A percentile compares a stretch with the other conserved stretches of the same genome.
Evolutionary conservation across 352 stramenopile genomes (phyloP).

Genomic region (Pythium pectinolyticum): DNA sequence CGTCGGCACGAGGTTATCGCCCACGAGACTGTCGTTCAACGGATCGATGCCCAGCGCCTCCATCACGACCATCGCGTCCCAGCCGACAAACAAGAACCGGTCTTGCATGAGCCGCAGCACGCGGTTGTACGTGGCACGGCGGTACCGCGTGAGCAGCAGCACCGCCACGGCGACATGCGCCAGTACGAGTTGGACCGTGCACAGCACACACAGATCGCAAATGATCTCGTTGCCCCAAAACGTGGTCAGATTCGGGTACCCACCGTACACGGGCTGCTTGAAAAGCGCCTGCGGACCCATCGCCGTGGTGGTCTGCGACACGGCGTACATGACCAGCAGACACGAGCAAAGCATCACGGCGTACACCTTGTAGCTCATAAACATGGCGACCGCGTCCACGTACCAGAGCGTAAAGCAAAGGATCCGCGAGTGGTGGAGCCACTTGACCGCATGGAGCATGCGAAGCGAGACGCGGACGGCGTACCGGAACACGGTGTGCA

Average conservation of each 20-base stretch:
- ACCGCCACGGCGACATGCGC: conserved; percentile 14
- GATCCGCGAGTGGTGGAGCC: neutral
- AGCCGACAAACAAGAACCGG: conserved; percentile 44
- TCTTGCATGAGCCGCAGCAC: conserved; percentile 36
- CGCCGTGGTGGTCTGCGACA: conserved; percentile 36
- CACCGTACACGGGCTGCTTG: conserved; percentile 44
- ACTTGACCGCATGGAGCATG: neutral
- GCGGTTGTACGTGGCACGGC: conserved; percentile 21
- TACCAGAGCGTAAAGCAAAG: conserved; percentile 32
- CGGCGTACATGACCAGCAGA: conserved; percentile 37
- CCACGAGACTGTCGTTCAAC: conserved; percentile 18
- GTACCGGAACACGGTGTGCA: conserved; percentile 26
- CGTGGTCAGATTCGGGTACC: conserved; percentile 30
- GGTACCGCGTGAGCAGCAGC: conserved; percentile 33
- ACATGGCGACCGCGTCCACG: conserved; percentile 42
- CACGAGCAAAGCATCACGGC: conserved; percentile 46
- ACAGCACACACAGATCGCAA: conserved; percentile 40
- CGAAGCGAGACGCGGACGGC: conserved; percentile 19
- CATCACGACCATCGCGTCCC: conserved; percentile 39
- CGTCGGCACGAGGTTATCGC: conserved; percentile 18
- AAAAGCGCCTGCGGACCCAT: conserved; percentile 35
- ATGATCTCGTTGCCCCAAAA: conserved; percentile 53
- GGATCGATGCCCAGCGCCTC: conserved; percentile 44
- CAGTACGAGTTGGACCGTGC: conserved; percentile 19
- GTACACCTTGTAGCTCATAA: conserved; percentile 60